phyloP scores from a whole-genome alignment of 2,329 filamentous ascomycete genomes.

The Ophiostoma triangulosporum region DNA sequence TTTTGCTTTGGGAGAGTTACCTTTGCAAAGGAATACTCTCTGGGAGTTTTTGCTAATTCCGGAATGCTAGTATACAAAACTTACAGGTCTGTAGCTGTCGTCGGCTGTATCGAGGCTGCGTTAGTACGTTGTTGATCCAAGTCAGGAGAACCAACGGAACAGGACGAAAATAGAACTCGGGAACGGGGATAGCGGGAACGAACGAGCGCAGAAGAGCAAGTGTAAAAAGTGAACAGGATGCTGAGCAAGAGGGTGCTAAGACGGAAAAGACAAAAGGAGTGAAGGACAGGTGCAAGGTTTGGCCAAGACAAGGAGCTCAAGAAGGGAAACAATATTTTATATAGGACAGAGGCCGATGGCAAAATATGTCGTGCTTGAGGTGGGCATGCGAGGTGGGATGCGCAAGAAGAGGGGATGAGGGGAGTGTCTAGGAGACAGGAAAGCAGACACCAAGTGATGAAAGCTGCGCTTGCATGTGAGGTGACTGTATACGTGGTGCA shows the following conservation, averaged over 20 bases:
- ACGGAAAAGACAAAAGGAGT: neutral
- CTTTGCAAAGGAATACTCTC: neutral
- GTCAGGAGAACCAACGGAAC: neutral
- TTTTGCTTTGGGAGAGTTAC: constrained; percentile 12
- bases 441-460: constrained; percentile 1
- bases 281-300: neutral
- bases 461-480: neutral
- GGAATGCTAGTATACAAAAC: neutral
- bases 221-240: neutral
- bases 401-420: neutral
- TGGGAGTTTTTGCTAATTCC: too few species aligned
- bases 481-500: neutral
- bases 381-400: constrained; percentile 2
- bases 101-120: neutral
- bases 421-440: neutral
- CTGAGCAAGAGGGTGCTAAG: neutral
- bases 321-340: neutral
- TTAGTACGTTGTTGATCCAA: neutral
- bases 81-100: constrained; percentile 5
- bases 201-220: neutral
- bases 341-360: neutral
- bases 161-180: neutral
- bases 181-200: neutral
- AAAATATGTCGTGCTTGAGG: neutral
- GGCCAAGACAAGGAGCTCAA: neutral